phyloP scores from a whole-genome alignment of 306 rosid genomes.

The Abrus precatorius region DNA sequence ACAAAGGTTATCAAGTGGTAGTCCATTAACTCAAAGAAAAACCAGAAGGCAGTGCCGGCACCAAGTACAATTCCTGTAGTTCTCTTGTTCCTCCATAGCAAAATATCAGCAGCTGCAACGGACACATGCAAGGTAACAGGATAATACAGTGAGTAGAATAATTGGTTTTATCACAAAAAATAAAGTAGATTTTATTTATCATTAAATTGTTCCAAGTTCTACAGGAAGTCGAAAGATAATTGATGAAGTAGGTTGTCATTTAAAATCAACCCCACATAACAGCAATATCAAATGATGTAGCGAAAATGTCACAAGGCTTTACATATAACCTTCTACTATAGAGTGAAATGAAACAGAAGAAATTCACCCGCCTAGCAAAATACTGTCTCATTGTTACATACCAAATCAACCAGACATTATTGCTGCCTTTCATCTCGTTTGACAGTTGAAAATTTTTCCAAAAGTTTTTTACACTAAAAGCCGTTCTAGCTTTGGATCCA shows the following conservation, averaged over 20 bases:
- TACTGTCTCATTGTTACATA: neutral
- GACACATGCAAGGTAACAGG: slow-evolving; percentile 33
- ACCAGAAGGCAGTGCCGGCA: slow-evolving; percentile 81
- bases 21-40: slow-evolving; percentile 75
- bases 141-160: neutral
- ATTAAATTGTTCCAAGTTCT: neutral
- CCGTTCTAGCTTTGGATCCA: neutral
- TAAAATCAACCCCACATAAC: slow-evolving; percentile 7
- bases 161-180: neutral
- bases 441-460: neutral
- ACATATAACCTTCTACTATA: neutral
- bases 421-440: neutral
- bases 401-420: neutral
- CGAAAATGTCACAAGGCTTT: neutral
- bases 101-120: slow-evolving; percentile 86
- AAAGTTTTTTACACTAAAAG: neutral
- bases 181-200: neutral
- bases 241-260: neutral
- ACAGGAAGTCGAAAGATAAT: neutral
- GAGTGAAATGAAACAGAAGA: neutral
- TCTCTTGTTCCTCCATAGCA: slow-evolving; percentile 89
- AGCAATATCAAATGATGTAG: neutral
- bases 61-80: slow-evolving; percentile 69
- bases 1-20: slow-evolving; percentile 78
- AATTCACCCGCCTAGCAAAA: slow-evolving; percentile 5